A percentile compares a stretch with the other conserved stretches of the same genome.
phyloP scores from a whole-genome alignment of 441 rosid genomes.

The Populus trichocarpa region DNA sequence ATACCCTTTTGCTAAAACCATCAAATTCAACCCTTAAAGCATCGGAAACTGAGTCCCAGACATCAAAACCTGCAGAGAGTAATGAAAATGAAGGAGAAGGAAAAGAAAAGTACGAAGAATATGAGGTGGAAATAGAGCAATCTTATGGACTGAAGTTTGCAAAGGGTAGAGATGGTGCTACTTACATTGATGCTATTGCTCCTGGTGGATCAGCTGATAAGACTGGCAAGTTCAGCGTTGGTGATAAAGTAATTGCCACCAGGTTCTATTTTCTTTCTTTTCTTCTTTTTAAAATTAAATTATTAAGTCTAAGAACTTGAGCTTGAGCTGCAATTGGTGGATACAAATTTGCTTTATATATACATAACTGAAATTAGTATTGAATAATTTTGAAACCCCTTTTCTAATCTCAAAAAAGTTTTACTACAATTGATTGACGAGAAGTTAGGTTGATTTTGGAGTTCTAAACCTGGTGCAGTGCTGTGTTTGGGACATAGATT shows the following conservation, averaged over 20 bases:
- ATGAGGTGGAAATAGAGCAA: neutral
- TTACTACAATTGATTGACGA: neutral
- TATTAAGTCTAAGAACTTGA: slow-evolving; percentile 52
- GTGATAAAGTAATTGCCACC: slow-evolving; percentile 92
- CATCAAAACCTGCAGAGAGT: slow-evolving; percentile 27
- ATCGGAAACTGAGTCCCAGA: slow-evolving; percentile 51
- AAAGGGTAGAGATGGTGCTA: slow-evolving; percentile 90
- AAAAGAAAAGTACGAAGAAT: slow-evolving; percentile 46
- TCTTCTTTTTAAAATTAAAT: neutral
- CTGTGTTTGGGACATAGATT: slow-evolving; percentile 78
- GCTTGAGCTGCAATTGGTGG: slow-evolving; percentile 65
- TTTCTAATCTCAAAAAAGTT: neutral
- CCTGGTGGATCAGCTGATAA: slow-evolving; percentile 84
- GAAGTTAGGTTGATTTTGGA: neutral
- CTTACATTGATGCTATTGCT: slow-evolving; percentile 86
- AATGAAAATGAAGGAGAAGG: slow-evolving; percentile 30
- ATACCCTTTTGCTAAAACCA: slow-evolving; percentile 40
- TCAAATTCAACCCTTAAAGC: slow-evolving; percentile 42
- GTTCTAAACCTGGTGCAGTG: slow-evolving; percentile 59
- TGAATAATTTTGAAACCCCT: neutral
- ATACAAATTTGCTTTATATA: slow-evolving; percentile 22
- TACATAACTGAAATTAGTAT: too few relatives aligned
- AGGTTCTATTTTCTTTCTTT: slow-evolving; percentile 35
- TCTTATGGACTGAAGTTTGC: neutral
- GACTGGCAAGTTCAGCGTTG: slow-evolving; percentile 71